A percentile compares a stretch with the other conserved stretches of the same genome.
Conservation (phyloP, 2,329 filamentous ascomycete genomes). For the Fusarium fracticaudum region DNA sequence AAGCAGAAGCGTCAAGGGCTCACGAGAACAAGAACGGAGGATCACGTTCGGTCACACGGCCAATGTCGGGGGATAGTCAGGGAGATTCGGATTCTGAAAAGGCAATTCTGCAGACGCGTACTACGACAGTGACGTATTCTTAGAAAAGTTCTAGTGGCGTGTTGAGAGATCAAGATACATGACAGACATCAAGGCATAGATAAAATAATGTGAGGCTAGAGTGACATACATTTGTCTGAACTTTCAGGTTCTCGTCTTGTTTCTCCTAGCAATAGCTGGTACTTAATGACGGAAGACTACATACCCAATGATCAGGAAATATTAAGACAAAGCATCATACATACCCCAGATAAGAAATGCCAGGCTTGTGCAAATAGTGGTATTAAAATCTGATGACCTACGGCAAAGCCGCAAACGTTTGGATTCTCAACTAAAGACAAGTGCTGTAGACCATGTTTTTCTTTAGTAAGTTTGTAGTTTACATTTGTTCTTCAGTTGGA, state of each 20-base stretch:
- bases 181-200: neutral
- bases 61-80: neutral
- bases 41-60: neutral
- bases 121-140: slow-evolving; percentile 3
- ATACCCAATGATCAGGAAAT: no score
- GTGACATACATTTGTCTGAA: neutral
- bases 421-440: neutral
- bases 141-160: neutral
- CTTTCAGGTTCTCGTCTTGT: neutral
- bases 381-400: neutral
- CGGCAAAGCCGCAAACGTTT: neutral
- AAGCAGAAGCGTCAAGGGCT: neutral
- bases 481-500: neutral
- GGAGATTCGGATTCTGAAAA: slow-evolving; percentile 17
- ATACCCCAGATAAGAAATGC: neutral
- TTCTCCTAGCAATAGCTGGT: no score
- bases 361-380: no score
- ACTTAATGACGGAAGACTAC: neutral
- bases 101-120: slow-evolving; percentile 17
- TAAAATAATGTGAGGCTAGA: neutral
- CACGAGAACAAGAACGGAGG: neutral
- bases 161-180: neutral
- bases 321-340: neutral
- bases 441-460: no score
- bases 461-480: fast-evolving